Evolutionary conservation across 2,329 filamentous ascomycete species (phyloP).

Genomic region (Fusarium burgessii): DNA sequence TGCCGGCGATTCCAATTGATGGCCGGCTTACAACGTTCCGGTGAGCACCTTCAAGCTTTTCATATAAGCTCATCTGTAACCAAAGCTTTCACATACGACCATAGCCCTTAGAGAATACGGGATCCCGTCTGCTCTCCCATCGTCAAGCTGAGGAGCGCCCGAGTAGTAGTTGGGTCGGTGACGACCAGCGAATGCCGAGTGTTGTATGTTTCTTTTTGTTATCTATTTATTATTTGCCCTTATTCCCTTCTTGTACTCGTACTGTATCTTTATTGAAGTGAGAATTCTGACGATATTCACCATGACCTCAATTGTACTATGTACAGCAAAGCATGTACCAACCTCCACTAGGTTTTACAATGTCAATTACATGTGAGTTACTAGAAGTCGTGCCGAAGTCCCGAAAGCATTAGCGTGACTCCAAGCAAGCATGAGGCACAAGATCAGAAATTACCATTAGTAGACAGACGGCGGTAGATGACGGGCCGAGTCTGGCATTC

Average conservation of each 20-base stretch:
- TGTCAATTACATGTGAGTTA: background rate
- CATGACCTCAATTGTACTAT: too few relatives aligned
- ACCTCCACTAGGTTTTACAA: too few relatives aligned
- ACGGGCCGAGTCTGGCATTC: background rate
- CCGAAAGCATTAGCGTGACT: background rate
- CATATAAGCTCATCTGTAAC: background rate
- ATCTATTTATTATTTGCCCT: background rate
- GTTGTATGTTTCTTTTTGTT: background rate
- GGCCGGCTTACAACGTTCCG: too few relatives aligned
- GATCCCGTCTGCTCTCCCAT: conserved; percentile 6
- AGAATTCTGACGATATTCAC: too few relatives aligned
- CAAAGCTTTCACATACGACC: background rate
- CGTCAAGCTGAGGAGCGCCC: conserved; percentile 5
- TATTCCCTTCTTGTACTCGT: too few relatives aligned
- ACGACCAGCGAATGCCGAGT: conserved; percentile 11
- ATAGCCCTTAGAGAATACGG: conserved; percentile 7
- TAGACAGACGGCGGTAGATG: background rate
- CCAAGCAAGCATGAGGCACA: background rate
- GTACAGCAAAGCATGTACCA: too few relatives aligned
- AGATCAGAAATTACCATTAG: background rate
- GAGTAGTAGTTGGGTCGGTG: conserved; percentile 13
- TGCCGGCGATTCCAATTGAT: too few relatives aligned
- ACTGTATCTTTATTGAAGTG: too few relatives aligned
- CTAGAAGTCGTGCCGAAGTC: background rate
- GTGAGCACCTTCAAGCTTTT: too few relatives aligned